Evolutionary conservation across 1,139 yeast genomes (phyloP).

Genomic region (Magnusiomyces ingens): DNA sequence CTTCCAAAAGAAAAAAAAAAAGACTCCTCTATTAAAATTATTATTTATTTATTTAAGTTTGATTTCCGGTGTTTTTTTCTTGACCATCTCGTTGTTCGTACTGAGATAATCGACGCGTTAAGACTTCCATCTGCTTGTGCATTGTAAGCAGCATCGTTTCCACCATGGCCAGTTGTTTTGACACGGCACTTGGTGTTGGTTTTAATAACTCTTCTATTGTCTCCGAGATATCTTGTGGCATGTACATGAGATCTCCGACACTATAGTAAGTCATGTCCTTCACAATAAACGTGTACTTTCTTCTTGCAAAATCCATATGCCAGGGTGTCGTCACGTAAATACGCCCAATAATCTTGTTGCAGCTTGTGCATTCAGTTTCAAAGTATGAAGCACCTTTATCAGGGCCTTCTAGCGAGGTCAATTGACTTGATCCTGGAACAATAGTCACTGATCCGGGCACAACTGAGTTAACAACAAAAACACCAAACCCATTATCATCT

Average conservation of each 20-base stretch:
- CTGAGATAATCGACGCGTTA: too few relatives aligned
- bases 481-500: slow-evolving; percentile 9
- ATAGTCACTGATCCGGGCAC: slow-evolving; percentile 10
- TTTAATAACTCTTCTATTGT: slow-evolving; percentile 7
- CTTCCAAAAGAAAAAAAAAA: slow-evolving; percentile 5
- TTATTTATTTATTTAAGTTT: not conserved
- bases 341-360: slow-evolving; percentile 8
- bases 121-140: not conserved
- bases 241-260: slow-evolving; percentile 2
- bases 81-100: not conserved
- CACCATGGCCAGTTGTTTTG: slow-evolving; percentile 13
- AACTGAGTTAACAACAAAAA: slow-evolving; percentile 8
- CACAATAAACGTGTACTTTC: slow-evolving; percentile 7
- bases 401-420: not conserved
- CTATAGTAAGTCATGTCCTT: slow-evolving; percentile 9
- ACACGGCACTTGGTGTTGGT: slow-evolving; percentile 8
- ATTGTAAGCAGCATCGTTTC: slow-evolving; percentile 10
- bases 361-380: slow-evolving; percentile 7
- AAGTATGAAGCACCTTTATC: slow-evolving; percentile 11
- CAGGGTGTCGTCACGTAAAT: slow-evolving; percentile 11
- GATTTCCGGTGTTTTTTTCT: not conserved
- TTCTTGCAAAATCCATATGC: slow-evolving; percentile 14
- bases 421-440: not conserved
- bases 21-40: not conserved
- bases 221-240: slow-evolving; percentile 1